Conservation (phyloP, 805 yeast genomes). For the Diddensiella transvaalensis region DNA sequence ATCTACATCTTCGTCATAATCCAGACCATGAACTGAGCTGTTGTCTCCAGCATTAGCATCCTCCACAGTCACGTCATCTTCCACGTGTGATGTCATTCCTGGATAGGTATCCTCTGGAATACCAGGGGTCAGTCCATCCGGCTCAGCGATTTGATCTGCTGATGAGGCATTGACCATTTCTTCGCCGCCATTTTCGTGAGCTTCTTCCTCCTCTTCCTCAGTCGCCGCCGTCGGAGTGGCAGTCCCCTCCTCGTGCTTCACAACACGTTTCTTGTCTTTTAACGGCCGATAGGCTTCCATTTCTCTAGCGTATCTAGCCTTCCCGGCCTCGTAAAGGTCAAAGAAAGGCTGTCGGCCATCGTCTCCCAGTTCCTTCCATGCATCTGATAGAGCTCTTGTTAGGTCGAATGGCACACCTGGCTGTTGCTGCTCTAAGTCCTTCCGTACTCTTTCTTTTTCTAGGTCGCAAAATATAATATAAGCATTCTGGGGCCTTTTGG, state of each 20-base stretch:
- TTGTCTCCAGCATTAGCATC: conserved; percentile 14
- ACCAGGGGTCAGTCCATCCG: background rate
- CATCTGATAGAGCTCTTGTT: conserved; percentile 75
- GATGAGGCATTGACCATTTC: background rate
- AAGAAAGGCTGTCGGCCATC: conserved; percentile 59
- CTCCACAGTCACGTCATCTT: conserved; percentile 10
- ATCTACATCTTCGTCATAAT: conserved; percentile 8
- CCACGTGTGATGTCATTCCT: no score
- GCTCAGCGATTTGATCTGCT: background rate
- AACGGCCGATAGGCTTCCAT: conserved; percentile 50
- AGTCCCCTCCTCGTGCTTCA: conserved; percentile 25
- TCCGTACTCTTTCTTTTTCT: conserved; percentile 70
- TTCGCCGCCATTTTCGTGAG: background rate
- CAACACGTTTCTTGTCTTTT: conserved; percentile 9
- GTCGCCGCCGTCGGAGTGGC: conserved; percentile 22
- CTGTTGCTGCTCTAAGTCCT: conserved; percentile 53
- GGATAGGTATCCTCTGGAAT: no score
- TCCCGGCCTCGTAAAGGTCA: conserved; percentile 73
- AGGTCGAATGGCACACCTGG: conserved; percentile 52
- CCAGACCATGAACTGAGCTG: background rate
- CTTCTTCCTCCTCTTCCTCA: conserved; percentile 23
- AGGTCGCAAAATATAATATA: conserved; percentile 81
- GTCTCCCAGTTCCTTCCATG: conserved; percentile 71
- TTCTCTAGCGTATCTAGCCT: conserved; percentile 68
- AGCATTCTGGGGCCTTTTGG: conserved; percentile 88